Evolutionary conservation across 2,329 filamentous ascomycete species (phyloP).

Genomic region (Colletotrichum nymphaeae): DNA sequence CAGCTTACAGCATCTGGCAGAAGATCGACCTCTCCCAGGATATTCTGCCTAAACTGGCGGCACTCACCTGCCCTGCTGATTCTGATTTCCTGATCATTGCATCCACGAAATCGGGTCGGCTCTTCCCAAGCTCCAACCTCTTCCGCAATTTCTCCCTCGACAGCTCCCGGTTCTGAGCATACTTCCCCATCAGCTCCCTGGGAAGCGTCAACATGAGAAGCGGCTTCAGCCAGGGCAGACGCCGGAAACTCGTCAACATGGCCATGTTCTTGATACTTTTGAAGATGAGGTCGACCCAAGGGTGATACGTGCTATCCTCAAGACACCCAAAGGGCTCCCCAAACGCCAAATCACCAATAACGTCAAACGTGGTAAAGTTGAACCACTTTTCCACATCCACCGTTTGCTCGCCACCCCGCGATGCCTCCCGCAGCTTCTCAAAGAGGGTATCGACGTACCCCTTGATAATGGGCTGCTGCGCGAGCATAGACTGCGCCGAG

Average conservation of each 20-base stretch:
- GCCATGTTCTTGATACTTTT: slow-evolving; percentile 1
- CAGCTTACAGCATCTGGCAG: background rate
- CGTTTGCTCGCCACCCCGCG: background rate
- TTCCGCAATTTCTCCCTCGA: slow-evolving; percentile 1
- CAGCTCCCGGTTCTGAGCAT: background rate
- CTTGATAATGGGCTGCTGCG: slow-evolving; percentile 44
- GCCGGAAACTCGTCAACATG: background rate
- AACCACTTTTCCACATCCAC: slow-evolving; percentile 42
- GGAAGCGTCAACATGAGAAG: background rate
- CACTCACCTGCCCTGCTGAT: background rate
- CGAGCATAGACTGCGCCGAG: slow-evolving; percentile 37
- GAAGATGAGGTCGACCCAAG: slow-evolving; percentile 8
- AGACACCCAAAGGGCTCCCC: slow-evolving; percentile 44
- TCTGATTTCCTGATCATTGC: slow-evolving; percentile 3
- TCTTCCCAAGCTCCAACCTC: background rate
- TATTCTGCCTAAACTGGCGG: no score
- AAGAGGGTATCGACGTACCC: slow-evolving; percentile 53
- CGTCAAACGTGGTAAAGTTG: slow-evolving; percentile 43
- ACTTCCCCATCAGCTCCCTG: background rate
- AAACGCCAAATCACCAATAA: slow-evolving; percentile 44
- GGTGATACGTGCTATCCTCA: slow-evolving; percentile 11
- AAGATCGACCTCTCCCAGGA: no score
- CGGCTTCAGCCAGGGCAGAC: background rate
- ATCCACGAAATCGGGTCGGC: slow-evolving; percentile 17
- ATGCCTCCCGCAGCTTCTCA: slow-evolving; percentile 46